phyloP scores from a whole-genome alignment of 2,329 filamentous ascomycete genomes.

The Ceratocystis albifundus region DNA sequence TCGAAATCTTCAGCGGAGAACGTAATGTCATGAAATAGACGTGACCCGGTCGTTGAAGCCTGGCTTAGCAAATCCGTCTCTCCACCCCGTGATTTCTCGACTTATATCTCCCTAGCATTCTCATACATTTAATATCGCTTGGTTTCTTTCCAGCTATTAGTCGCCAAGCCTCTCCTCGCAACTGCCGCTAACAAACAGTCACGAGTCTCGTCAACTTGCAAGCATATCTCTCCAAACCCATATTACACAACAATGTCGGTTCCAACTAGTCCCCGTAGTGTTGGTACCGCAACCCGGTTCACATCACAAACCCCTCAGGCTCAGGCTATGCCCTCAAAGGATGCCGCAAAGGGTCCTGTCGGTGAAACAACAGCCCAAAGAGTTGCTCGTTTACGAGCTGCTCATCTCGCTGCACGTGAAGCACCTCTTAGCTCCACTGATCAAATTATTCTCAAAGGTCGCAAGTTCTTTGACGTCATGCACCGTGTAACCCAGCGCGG shows the following conservation, averaged over 20 bases:
- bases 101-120: neutral
- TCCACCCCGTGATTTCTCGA: neutral
- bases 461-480: constrained; percentile 44
- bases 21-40: constrained; percentile 16
- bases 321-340: constrained; percentile 45
- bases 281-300: constrained; percentile 68
- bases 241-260: constrained; percentile 31
- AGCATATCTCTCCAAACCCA: neutral
- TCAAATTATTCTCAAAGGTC: constrained; percentile 37
- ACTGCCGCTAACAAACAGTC: neutral
- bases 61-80: constrained; percentile 14
- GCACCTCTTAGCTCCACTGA: constrained; percentile 45
- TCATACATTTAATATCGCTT: neutral
- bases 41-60: constrained; percentile 8
- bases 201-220: neutral
- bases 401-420: constrained; percentile 54
- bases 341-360: constrained; percentile 27
- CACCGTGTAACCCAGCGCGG: constrained; percentile 45
- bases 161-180: neutral
- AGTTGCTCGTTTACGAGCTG: constrained; percentile 55
- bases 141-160: neutral
- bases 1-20: constrained; percentile 18
- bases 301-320: constrained; percentile 49
- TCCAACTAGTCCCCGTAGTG: constrained; percentile 49
- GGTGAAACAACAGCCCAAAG: constrained; percentile 58